Percentiles rank a stretch among this genome's conserved stretches.
Evolutionary conservation across 2,329 filamentous ascomycete genomes (phyloP).

Genomic region (Pseudogymnoascus sp.): DNA sequence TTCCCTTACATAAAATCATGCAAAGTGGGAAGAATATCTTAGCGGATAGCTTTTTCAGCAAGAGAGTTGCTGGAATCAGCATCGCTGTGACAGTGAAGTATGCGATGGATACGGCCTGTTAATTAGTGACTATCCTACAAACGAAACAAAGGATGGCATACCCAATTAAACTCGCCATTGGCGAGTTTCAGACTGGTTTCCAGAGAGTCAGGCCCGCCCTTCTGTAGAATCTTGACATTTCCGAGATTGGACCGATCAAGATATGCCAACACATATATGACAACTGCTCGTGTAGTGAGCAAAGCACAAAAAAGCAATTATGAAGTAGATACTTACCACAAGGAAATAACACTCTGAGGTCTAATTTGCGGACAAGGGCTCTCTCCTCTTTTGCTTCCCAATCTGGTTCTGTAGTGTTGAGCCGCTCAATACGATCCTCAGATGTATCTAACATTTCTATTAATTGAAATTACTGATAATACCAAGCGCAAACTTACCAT

Average conservation of each 20-base stretch:
- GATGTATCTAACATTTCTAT: not conserved
- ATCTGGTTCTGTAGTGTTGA: constrained; percentile 9
- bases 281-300: constrained; percentile 12
- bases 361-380: constrained; percentile 18
- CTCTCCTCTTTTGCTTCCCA: constrained; percentile 18
- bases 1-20: constrained; percentile 5
- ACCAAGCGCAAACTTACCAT: not conserved
- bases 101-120: constrained; percentile 17
- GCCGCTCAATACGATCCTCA: constrained; percentile 6
- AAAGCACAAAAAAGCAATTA: not conserved
- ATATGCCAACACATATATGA: constrained; percentile 20
- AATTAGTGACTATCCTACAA: not conserved
- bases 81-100: constrained; percentile 19
- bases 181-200: constrained; percentile 14
- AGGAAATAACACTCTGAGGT: constrained; percentile 16
- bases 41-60: constrained; percentile 19
- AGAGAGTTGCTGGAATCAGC: constrained; percentile 18
- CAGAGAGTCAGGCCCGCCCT: constrained; percentile 13
- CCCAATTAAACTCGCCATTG: constrained; percentile 20
- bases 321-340: not conserved
- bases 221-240: constrained; percentile 17
- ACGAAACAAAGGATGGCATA: not conserved
- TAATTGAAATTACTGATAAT: not conserved
- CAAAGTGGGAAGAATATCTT: constrained; percentile 13
- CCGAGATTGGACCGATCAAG: constrained; percentile 20